Evolutionary conservation across 2,329 filamentous ascomycete species (phyloP), one percentile per base, ranked within the genome.

Genomic region (Grosmannia huntii): DNA sequence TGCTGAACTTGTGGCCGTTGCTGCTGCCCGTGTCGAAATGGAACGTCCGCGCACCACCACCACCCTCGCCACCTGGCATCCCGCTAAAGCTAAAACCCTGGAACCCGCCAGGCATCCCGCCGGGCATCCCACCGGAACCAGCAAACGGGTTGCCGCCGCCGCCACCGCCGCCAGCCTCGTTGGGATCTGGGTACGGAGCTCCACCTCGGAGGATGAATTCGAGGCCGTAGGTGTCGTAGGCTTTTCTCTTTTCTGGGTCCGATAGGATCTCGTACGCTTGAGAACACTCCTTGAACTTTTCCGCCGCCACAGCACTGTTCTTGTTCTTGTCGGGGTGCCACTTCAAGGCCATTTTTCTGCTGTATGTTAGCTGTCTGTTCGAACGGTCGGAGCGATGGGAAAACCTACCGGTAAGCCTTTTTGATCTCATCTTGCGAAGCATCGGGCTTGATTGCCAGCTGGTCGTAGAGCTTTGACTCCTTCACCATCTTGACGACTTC

Each of bases 271-370:
- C 94, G 76, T 96, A 99, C 59, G 94, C 94, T 75, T 97, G 91
- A 1, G 90, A 96, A 63, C 90, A 88, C 71, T 97, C 94, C 75
- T 99, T 99, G 80, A 99, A 99, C 73, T 92, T 96, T 70, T 97
- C 94, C 61, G 83, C 78, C 10, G 92, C 89, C 56, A 83, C 75
- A 33, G 90, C 84, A 66, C 92, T 90, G 74, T 95, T 86, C 72
- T 91, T 91, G 79, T 97, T 99, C 80, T 97, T 99, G 78, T 99
- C 94, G 7, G 94, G 94, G 69, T 99, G 94, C 74, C 84, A 91
- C 75, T 91, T 95, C 70, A 97, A 74, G 57, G 92, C 92, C 58
- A 85, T 81, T 79, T 96, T 96, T 62, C 87, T 90, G 70, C 14
- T 3, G 4, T 19, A 10, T 27, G 57, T 59, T 59, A 59, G 57